Evolutionary conservation across 192 early-diverging fungal species (phyloP).

Genomic region (Phlyctochytrium arcticum): DNA sequence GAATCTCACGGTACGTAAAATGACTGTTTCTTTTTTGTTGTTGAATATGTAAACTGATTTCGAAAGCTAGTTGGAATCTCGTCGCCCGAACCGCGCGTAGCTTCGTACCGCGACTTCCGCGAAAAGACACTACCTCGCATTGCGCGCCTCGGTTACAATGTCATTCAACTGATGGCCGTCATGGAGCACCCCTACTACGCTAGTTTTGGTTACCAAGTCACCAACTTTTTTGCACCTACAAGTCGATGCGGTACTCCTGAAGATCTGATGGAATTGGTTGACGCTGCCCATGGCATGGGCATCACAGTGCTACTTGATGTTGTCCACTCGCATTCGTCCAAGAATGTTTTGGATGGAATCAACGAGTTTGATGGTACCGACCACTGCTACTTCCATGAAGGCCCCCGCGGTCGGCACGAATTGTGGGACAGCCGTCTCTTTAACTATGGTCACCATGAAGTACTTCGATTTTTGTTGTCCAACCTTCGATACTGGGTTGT

Average conservation of each 20-base stretch:
- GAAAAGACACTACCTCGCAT: conserved; percentile 81
- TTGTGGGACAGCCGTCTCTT: conserved; percentile 89
- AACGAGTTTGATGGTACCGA: conserved; percentile 96
- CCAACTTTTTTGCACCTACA: conserved; percentile 92
- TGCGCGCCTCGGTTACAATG: conserved; percentile 62
- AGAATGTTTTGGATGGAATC: conserved; percentile 91
- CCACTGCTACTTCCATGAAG: conserved; percentile 94
- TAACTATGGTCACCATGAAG: conserved; percentile 92
- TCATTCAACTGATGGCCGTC: conserved; percentile 68
- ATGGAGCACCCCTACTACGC: conserved; percentile 99
- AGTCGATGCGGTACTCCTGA: conserved; percentile 92
- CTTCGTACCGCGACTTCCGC: conserved; percentile 90
- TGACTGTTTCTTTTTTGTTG: too few species aligned
- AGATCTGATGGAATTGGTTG: conserved; percentile 86
- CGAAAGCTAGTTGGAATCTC: conserved; percentile 96
- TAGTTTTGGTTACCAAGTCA: conserved; percentile 97
- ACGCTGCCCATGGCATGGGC: conserved; percentile 85
- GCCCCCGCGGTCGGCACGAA: conserved; percentile 77
- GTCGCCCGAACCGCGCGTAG: conserved; percentile 73
- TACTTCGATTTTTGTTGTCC: conserved; percentile 88
- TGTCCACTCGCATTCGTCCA: conserved; percentile 94
- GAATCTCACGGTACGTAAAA: conserved; percentile 89
- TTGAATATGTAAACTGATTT: too few species aligned
- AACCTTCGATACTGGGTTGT: conserved; percentile 94
- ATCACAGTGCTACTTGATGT: conserved; percentile 87